Percentiles rank a stretch among this genome's conserved stretches.
Conservation (phyloP, 1,284 basidiomycete genomes). For the Kalmanozyma brasiliensis region DNA sequence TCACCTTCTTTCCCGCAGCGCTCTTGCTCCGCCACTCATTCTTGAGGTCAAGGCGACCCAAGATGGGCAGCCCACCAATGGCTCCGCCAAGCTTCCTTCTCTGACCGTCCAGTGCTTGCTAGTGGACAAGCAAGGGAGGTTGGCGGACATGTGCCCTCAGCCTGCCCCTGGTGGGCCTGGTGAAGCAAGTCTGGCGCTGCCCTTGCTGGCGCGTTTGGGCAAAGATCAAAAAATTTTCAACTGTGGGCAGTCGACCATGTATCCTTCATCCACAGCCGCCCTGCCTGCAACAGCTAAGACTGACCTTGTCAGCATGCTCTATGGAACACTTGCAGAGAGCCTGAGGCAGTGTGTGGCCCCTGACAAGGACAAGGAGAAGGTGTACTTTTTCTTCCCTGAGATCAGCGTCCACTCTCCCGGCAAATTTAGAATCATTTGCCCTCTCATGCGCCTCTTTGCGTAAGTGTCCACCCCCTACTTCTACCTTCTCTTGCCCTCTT, state of each 20-base stretch:
- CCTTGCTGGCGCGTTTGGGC: slow-evolving; percentile 3
- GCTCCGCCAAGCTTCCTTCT: slow-evolving; percentile 37
- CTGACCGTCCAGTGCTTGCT: slow-evolving; percentile 53
- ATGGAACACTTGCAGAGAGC: slow-evolving; percentile 50
- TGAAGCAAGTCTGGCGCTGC: slow-evolving; percentile 4
- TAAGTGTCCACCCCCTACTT: slow-evolving; percentile 15
- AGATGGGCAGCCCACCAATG: slow-evolving; percentile 18
- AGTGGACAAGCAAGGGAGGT: slow-evolving; percentile 24
- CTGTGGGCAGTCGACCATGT: too few relatives aligned
- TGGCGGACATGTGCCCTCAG: slow-evolving; percentile 29
- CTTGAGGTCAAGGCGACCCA: slow-evolving; percentile 40
- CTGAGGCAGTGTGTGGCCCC: slow-evolving; percentile 23
- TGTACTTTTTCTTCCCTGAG: slow-evolving; percentile 56
- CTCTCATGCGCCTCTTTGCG: slow-evolving; percentile 43
- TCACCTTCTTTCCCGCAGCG: slow-evolving; percentile 48
- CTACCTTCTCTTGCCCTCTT: neutral
- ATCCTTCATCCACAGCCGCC: too few relatives aligned
- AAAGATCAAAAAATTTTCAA: slow-evolving; percentile 8
- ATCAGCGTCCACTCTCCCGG: slow-evolving; percentile 48
- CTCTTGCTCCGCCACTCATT: slow-evolving; percentile 52
- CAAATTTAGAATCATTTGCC: slow-evolving; percentile 41
- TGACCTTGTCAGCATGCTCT: slow-evolving; percentile 44
- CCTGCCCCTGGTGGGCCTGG: too few relatives aligned
- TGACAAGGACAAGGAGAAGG: slow-evolving; percentile 7
- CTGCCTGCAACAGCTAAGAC: slow-evolving; percentile 1